Conservation (phyloP, 768 basidiomycete species). For the Udeniomyces megalosporus region DNA sequence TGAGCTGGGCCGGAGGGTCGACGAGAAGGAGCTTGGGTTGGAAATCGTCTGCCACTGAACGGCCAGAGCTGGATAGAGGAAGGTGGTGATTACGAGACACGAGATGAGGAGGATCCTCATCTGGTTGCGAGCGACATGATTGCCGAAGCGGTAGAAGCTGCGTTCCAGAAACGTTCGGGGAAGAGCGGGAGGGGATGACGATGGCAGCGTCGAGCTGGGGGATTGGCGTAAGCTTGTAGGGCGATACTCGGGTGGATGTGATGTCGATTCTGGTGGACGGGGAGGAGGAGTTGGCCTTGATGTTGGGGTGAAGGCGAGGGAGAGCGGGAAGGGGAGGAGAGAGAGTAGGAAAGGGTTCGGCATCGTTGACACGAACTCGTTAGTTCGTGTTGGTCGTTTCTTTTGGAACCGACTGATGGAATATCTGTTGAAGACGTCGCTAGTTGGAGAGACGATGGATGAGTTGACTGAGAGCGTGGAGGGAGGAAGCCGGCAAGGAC, state of each 20-base stretch:
- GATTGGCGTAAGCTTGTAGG: not conserved
- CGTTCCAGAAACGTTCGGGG: not conserved
- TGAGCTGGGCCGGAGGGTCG: conserved; percentile 32
- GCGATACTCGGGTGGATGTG: no score
- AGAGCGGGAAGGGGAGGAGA: conserved; percentile 8
- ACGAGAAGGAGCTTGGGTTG: conserved; percentile 35
- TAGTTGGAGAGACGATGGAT: not conserved
- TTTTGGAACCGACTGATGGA: no score
- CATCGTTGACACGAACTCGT: not conserved
- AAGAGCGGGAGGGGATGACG: not conserved
- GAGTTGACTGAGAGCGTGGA: not conserved
- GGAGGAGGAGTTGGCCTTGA: not conserved
- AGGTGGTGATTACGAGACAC: conserved; percentile 68
- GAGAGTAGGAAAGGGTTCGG: conserved; percentile 9
- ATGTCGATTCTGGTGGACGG: not conserved
- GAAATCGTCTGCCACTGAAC: conserved; percentile 36
- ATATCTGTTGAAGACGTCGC: not conserved
- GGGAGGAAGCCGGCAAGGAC: not conserved
- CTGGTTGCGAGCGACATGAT: conserved; percentile 32
- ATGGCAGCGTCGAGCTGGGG: not conserved
- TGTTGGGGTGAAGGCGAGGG: not conserved
- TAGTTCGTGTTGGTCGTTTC: no score
- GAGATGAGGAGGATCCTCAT: conserved; percentile 77
- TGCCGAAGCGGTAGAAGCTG: conserved; percentile 3
- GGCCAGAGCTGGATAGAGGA: conserved; percentile 79